Conservation (phyloP, 805 yeast species). For the Suhomyces pyralidae region DNA sequence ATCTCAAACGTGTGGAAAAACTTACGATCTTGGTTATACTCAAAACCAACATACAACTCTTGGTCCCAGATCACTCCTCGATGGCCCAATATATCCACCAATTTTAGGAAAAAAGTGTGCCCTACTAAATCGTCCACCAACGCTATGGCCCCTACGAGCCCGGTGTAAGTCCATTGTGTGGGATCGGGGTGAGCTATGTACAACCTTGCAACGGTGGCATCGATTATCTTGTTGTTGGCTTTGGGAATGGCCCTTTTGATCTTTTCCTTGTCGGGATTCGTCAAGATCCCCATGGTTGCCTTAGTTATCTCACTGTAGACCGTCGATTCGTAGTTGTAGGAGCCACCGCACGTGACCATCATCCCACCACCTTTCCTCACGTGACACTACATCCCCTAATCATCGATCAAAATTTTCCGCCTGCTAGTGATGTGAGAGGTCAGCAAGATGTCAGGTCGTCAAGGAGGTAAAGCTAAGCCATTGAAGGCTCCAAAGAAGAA, state of each 20-base stretch:
- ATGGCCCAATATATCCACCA: slow-evolving; percentile 79
- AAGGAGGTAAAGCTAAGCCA: slow-evolving; percentile 96
- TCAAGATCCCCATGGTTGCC: slow-evolving; percentile 34
- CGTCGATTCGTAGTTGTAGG: neutral
- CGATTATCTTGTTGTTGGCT: slow-evolving; percentile 80
- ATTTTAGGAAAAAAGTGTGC: slow-evolving; percentile 84
- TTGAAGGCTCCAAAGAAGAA: slow-evolving; percentile 82
- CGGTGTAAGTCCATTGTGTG: slow-evolving; percentile 81
- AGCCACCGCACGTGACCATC: neutral
- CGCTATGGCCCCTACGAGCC: slow-evolving; percentile 81
- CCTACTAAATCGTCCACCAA: slow-evolving; percentile 92
- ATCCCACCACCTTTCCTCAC: neutral
- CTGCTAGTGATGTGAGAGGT: neutral
- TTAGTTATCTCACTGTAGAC: neutral
- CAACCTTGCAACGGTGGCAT: slow-evolving; percentile 84
- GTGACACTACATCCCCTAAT: neutral
- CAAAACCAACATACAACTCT: slow-evolving; percentile 83
- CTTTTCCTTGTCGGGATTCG: slow-evolving; percentile 73
- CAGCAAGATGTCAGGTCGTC: slow-evolving; percentile 81
- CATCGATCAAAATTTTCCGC: neutral
- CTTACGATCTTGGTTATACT: slow-evolving; percentile 89
- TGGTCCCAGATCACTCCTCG: slow-evolving; percentile 97
- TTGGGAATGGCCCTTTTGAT: slow-evolving; percentile 88
- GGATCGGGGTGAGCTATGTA: slow-evolving; percentile 89
- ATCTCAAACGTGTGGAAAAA: slow-evolving; percentile 94